Conservation (phyloP, 495 filamentous ascomycete genomes). For the Usnea hakonensis region DNA sequence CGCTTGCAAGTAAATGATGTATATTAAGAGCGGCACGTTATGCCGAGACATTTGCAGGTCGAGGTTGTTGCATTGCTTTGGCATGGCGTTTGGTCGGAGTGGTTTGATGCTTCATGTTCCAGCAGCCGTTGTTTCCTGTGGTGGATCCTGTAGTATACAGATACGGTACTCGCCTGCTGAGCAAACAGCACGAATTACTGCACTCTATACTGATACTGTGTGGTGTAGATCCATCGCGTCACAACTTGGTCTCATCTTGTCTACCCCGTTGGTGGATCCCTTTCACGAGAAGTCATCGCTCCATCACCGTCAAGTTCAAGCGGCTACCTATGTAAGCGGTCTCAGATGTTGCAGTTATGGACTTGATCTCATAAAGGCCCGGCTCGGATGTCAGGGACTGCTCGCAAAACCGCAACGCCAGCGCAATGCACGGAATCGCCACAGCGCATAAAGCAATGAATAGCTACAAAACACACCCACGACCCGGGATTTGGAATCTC, state of each 20-base stretch:
- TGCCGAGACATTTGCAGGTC: conserved; percentile 8
- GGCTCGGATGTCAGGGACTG: not conserved
- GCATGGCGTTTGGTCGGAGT: conserved; percentile 13
- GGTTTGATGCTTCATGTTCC: not conserved
- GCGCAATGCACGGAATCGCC: not conserved
- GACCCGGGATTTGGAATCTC: not conserved
- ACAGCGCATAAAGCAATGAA: not conserved
- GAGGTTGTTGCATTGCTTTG: not conserved
- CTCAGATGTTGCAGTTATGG: not conserved
- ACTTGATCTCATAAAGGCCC: not conserved
- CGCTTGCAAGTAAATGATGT: not conserved
- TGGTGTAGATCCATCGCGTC: not conserved
- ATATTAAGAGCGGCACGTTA: conserved; percentile 4
- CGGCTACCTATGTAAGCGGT: too few species aligned
- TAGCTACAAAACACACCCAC: not conserved
- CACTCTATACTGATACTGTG: not conserved
- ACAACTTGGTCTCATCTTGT: not conserved
- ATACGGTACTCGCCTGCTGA: not conserved
- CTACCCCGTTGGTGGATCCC: not conserved
- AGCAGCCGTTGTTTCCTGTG: not conserved
- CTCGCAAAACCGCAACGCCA: not conserved
- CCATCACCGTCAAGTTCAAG: too few species aligned
- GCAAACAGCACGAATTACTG: not conserved
- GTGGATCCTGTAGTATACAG: not conserved
- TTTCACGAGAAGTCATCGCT: too few species aligned